Evolutionary conservation across 148 eudicot species (phyloP), one percentile per base, ranked within the genome.

Genomic region (Cornus suecica): DNA sequence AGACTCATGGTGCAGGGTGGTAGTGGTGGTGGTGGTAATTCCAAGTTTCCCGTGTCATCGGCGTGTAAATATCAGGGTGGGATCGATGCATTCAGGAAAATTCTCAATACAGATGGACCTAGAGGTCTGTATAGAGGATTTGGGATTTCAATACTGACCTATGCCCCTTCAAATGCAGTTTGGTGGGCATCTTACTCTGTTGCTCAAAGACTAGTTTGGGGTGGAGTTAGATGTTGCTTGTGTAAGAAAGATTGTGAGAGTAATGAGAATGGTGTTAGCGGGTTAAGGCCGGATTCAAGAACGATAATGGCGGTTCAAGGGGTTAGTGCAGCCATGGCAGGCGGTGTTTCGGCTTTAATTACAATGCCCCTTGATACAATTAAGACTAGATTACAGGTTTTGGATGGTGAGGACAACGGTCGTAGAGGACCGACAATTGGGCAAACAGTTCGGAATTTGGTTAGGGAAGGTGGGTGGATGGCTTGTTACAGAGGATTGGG

Each of bases 131-230:
- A 88, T 15, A 80, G 92, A 73, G 97, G 97, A 1, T 94, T 94
- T 80, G 96, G 97, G 81, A 89, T 94, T 7, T 92, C 97, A 0
- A 87, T 94, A 15, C 37, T 87, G 60, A 88, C 92, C 0, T 90
- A 88, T 66, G 93, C 91, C 1, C 93, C 93, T 34, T 88, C 91
- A 0, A 90, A 90, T 78, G 93, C 93, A 0, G 89, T 88, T 29
- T 90, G 94, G 94, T 90, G 94, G 94, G 91, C 94, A 0, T 88
- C 94, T 11, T 90, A 90, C 73, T 84, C 89, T 5, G 82, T 90
- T n/a, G 86, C 85, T 1, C 94, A 90, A n/a, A 79, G 94, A 9
- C 75, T 88, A 0, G 81, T 88, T 41, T 90, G 94, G 94, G 88
- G 88, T 52, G 87, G 91, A 2, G 13, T 88, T 20, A 83, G 91